Evolutionary conservation across 2,329 filamentous ascomycete species (phyloP).

Genomic region (Neoscytalidium dimidiatum): DNA sequence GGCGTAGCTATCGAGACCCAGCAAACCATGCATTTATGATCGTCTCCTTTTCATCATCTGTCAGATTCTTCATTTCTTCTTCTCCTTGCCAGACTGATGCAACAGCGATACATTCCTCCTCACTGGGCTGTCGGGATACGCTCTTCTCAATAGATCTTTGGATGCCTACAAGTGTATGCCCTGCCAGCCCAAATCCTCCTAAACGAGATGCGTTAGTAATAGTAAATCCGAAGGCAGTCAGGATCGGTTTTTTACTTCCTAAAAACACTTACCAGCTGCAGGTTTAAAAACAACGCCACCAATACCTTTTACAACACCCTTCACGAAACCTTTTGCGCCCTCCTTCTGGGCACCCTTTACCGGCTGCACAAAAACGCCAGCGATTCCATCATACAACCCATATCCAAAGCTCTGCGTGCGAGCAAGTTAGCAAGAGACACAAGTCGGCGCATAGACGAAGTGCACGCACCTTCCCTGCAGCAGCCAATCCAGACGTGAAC

Average conservation of each 20-base stretch:
- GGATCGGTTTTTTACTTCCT: neutral
- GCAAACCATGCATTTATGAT: neutral
- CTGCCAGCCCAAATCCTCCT: neutral
- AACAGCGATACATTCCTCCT: neutral
- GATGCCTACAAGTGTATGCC: slow-evolving; percentile 1
- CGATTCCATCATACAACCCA: slow-evolving; percentile 29
- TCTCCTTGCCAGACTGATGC: neutral
- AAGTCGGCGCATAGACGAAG: neutral
- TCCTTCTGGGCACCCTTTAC: slow-evolving; percentile 26
- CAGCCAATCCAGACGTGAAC: slow-evolving; percentile 71
- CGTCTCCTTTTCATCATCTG: neutral
- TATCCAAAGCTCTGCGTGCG: slow-evolving; percentile 24
- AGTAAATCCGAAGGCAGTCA: neutral
- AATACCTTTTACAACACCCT: slow-evolving; percentile 30
- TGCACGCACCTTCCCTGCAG: slow-evolving; percentile 64
- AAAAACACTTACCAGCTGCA: neutral
- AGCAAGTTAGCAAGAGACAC: neutral
- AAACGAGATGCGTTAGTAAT: neutral
- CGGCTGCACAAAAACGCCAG: slow-evolving; percentile 27
- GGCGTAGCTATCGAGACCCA: neutral
- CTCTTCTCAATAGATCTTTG: neutral
- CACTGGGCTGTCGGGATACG: neutral
- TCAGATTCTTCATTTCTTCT: neutral
- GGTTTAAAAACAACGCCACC: slow-evolving; percentile 29
- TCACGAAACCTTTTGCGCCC: slow-evolving; percentile 27